A percentile compares a stretch with the other conserved stretches of the same genome.
These are phyloP conservation scores for Diaporthe caulivora DNA, from an alignment of 2,329 filamentous ascomycete genomes.

Conservation along the genomic window DNA sequence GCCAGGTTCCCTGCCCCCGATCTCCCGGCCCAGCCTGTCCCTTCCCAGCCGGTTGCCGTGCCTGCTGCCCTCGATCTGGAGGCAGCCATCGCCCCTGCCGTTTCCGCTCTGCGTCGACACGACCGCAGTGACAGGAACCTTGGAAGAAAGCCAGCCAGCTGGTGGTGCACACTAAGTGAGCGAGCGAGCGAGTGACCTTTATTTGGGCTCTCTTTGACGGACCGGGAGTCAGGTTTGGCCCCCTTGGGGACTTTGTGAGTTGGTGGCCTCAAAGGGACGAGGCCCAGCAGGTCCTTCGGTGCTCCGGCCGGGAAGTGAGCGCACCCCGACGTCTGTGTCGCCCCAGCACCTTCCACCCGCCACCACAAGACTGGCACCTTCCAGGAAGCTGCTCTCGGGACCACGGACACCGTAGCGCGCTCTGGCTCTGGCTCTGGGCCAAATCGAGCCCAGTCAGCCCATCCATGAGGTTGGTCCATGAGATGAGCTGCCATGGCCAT, in stretches of 20 bases:
- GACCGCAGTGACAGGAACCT: too few species aligned
- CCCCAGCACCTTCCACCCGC: neutral
- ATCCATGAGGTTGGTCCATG: slow-evolving; percentile 5
- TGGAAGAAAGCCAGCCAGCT: too few species aligned
- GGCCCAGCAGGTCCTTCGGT: slow-evolving; percentile 27
- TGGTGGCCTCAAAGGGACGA: too few species aligned
- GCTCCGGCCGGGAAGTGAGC: slow-evolving; percentile 38
- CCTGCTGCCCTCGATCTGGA: slow-evolving; percentile 38
- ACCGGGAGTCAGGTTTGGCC: slow-evolving; percentile 2
- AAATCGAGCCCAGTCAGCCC: slow-evolving; percentile 33
- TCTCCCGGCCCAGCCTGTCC: slow-evolving; percentile 32
- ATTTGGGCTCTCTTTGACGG: neutral
- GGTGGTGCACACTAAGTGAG: neutral
- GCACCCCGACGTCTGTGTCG: slow-evolving; percentile 1
- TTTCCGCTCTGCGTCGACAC: neutral
- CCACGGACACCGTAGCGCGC: slow-evolving; percentile 36
- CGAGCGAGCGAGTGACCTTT: neutral
- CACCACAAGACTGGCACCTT: slow-evolving; percentile 15
- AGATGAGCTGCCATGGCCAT: too few species aligned
- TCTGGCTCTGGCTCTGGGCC: slow-evolving; percentile 29
- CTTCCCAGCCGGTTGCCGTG: slow-evolving; percentile 35
- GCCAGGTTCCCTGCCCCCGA: slow-evolving; percentile 29
- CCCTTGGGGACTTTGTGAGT: too few species aligned
- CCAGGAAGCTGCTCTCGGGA: slow-evolving; percentile 33
- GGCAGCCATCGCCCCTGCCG: slow-evolving; percentile 13